Evolutionary conservation across 192 early-diverging fungal species (phyloP), one percentile per base, ranked within the genome.

Genomic region (Coemansia sp.): DNA sequence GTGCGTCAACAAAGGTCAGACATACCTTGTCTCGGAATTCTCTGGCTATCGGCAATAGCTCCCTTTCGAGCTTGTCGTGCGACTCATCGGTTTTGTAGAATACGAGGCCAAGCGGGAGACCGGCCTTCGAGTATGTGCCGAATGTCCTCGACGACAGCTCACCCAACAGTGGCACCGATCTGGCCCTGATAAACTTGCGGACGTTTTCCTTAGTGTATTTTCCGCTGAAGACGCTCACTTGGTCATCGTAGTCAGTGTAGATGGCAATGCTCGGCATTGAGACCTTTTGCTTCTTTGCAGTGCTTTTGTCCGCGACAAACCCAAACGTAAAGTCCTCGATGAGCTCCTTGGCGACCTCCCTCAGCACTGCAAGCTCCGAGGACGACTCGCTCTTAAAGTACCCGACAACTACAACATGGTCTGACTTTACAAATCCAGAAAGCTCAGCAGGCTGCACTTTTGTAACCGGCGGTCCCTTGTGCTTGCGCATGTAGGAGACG

Each of bases 261-360:
- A 98, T 68, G 21, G 89, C 88, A 49, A 99, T 61, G 7, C 84
- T 82, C 0, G 94, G 92, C 15, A 79, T 76, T 16, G 82, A 64
- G 25, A 89, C 74, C 30, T 78, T 73, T 33, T 84, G 74, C 29
- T 74, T 71, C 66, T 86, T 87, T 35, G 85, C 81, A 7, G 74
- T 67, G 30, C 56, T 76, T 31, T 76, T 79, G 71, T 92, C 89
- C 63, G 79, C 73, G 28, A 91, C 84, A 64, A 84, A 76, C 71
- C 92, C 96, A 80, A 98, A 99, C 59, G 87, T 43, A 72, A 73
- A 95, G 56, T 95, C 90, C 58, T 99, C 92, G 51, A 95, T 92
- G 31, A 92, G 82, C 40, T 76, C 63, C 45, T 90, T 81, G 67
- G 94, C 96, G 28, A 89, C 83, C 42, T 64, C 66, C 62, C 87